Conservation (phyloP, 2,329 filamentous ascomycete species). For the Aspergillus texensis region DNA sequence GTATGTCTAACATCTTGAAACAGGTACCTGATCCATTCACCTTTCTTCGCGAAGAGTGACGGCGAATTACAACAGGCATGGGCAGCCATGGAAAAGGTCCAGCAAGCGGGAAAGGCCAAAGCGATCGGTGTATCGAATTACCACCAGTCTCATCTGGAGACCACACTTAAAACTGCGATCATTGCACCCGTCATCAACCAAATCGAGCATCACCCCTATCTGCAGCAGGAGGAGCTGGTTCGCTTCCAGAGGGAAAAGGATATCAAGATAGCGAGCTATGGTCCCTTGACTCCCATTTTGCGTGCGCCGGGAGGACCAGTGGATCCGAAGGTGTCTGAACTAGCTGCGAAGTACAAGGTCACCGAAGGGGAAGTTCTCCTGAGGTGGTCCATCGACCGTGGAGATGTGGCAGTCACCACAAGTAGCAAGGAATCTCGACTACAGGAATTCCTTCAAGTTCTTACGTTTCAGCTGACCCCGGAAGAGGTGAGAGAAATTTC, state of each 20-base stretch:
- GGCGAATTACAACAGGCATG: conserved; percentile 60
- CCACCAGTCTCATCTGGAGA: conserved; percentile 56
- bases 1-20: too few relatives aligned
- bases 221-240: conserved; percentile 48
- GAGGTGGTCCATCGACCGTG: conserved; percentile 65
- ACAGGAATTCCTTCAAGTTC: conserved; percentile 58
- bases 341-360: conserved; percentile 66
- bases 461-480: conserved; percentile 62
- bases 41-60: conserved; percentile 59
- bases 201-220: conserved; percentile 48
- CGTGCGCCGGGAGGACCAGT: conserved; percentile 60
- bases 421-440: conserved; percentile 62
- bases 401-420: conserved; percentile 62
- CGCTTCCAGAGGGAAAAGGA: conserved; percentile 44
- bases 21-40: conserved; percentile 62
- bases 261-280: conserved; percentile 47
- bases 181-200: conserved; percentile 43
- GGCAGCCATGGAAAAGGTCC: conserved; percentile 62
- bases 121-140: conserved; percentile 68
- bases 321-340: conserved; percentile 52
- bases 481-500: conserved; percentile 59
- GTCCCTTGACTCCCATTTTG: conserved; percentile 52
- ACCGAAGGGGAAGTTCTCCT: conserved; percentile 59
- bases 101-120: conserved; percentile 59
- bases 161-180: conserved; percentile 49